Evolutionary conservation across 2,329 filamentous ascomycete genomes (phyloP), one percentile per base, ranked within the genome.

Genomic region (Aspergillaceae sp.): DNA sequence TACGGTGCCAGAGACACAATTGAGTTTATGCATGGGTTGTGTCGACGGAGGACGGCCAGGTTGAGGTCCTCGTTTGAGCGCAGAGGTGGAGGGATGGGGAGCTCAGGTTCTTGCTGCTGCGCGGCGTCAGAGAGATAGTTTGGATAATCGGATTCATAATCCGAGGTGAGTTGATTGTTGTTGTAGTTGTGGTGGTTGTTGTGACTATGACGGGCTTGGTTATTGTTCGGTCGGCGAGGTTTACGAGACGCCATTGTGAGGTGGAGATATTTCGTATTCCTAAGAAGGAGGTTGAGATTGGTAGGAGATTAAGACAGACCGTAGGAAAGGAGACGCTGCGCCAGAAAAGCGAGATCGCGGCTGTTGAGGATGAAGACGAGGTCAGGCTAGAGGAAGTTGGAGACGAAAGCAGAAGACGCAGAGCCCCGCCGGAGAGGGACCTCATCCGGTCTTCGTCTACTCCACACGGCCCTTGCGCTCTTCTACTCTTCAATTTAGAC

Each of bases 21-120:
- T 44, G 76, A 72, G 48, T 74, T 74, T 53, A 96, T 80, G 48
- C 79, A 77, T 30, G 88, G 86, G 48, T 87, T 79, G 70, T 95
- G 87, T 55, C 88, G 86, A 48, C 79, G 82, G 33, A 97, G 76
- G 35, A 96, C 91, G 42, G 80, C 76, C 54, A 94, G 76, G 72
- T 97, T 97, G 60, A 97, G 82, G 55, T 94, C 84, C 46, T 84
- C 86, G 66, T 90, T 92, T 51, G 84, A 83, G 53, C 86, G 83
- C 5, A 58, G 53, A 33, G 70, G 64, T 45, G 74, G 72, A 37
- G 73, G 72, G 29, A 66, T 64, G 28, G 67, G 65, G 42, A 64
- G 10, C 6, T 38, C 36, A 8, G 19, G 7, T 3, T 41, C 11
- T 19, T 41, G 28, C 9, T 41, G 27, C 42, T 60, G 57, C 19